Base-by-base conservation (phyloP, 192 early-diverging fungal species). In the Funneliformis geosporum region DNA sequence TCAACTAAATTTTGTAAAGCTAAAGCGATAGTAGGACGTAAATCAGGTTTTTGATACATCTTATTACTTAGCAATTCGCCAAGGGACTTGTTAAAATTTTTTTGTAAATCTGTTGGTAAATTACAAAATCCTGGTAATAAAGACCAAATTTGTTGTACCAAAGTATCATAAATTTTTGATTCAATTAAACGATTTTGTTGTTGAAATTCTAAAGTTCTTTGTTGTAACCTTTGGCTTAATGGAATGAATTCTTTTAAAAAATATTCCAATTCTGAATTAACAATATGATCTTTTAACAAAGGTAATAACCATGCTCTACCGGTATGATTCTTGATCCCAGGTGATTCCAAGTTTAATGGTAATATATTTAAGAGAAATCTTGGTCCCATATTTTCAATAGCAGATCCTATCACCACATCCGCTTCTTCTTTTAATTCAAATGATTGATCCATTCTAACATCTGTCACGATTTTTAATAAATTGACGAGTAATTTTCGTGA, bases 221-320 rank as follows among this genome's bases (percentile, higher is more conserved):
- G 86, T 12, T 88, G 82, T 64, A 98, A 85, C 16, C 88, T 85
- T 43, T 95, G 91, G 5, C 92, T 93, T 27, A 98, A 81, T 4
- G 96, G 96, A n/a, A 96, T 86, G 72, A 98, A 81, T 1, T 78
- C 84, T 40, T 84, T 77, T 14, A 88, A 84, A 87, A 95, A 96
- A 82, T 89, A 97, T 25, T 80, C 82, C 43, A 98, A 85, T 43
- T 82, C 88, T 42, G 91, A 93, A 80, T 91, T 95, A 81, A 85
- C 93, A 76, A 89, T 91, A 80, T 88, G 87, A 72, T 88, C 87
- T 84, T 91, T 91, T 77, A 98, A 90, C 67, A 95, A 81, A 33
- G 97, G 92, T 74, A 99, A 86, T 46, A 99, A 88, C 89, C 96
- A 99, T 0, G 98, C 95, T 60, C 98, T 91, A 44, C 94, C 93